phyloP scores from a whole-genome alignment of 768 basidiomycete species.

The Mycena pura region DNA sequence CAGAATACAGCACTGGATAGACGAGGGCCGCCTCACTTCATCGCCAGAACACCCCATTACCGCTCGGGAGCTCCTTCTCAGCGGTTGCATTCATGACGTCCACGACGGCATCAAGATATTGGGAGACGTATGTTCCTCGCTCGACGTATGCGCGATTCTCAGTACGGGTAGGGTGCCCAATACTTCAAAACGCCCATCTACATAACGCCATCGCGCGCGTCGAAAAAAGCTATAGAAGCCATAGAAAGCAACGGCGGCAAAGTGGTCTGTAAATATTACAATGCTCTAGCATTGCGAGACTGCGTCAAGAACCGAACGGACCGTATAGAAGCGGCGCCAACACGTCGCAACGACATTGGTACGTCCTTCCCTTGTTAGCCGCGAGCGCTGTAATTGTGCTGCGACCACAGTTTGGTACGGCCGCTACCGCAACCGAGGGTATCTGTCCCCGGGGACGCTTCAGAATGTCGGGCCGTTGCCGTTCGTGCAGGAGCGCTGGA shows the following conservation, averaged over 20 bases:
- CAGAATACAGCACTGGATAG: slow-evolving; percentile 90
- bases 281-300: slow-evolving; percentile 81
- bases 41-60: slow-evolving; percentile 87
- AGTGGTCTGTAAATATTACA: slow-evolving; percentile 92
- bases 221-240: slow-evolving; percentile 83
- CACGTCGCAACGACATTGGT: slow-evolving; percentile 87
- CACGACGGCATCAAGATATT: slow-evolving; percentile 93
- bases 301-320: slow-evolving; percentile 76
- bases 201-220: slow-evolving; percentile 84
- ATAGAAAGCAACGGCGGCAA: slow-evolving; percentile 84
- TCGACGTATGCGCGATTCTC: neutral
- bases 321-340: slow-evolving; percentile 77
- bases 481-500: slow-evolving; percentile 75
- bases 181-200: slow-evolving; percentile 75
- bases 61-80: slow-evolving; percentile 81
- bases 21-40: slow-evolving; percentile 80
- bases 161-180: slow-evolving; percentile 60
- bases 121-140: slow-evolving; percentile 65
- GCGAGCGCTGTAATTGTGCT: neutral
- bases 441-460: slow-evolving; percentile 67
- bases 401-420: slow-evolving; percentile 75
- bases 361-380: slow-evolving; percentile 37
- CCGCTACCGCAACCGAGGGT: slow-evolving; percentile 75
- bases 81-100: slow-evolving; percentile 87
- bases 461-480: slow-evolving; percentile 57